These are phyloP conservation scores for Trichocomaceae sp. DNA, from an alignment of 2,329 filamentous ascomycete genomes.

Conservation along the genomic window DNA sequence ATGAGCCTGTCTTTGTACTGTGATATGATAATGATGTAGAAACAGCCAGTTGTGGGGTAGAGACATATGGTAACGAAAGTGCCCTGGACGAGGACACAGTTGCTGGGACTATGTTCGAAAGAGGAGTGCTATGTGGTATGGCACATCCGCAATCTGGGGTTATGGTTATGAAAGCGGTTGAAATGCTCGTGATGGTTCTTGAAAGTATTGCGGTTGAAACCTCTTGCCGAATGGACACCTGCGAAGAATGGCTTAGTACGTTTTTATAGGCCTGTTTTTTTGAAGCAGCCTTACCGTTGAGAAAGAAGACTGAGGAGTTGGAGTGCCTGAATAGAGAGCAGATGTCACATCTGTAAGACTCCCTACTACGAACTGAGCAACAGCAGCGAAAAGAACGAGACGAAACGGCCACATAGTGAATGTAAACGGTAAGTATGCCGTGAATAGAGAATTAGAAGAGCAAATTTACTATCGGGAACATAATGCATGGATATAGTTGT, in stretches of 20 bases:
- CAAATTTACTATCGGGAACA: neutral
- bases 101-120: neutral
- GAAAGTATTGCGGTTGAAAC: neutral
- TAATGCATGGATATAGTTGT: neutral
- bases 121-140: neutral
- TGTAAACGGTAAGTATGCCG: neutral
- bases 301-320: neutral
- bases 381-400: neutral
- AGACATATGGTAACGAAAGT: neutral
- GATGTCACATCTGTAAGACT: neutral
- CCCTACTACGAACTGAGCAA: neutral
- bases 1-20: neutral
- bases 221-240: neutral
- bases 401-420: constrained; percentile 2
- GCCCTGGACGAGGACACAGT: neutral
- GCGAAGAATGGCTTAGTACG: neutral
- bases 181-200: neutral
- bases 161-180: neutral
- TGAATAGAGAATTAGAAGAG: neutral
- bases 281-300: neutral
- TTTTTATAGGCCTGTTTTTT: neutral
- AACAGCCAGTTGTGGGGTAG: neutral
- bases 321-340: neutral
- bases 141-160: constrained; percentile 1
- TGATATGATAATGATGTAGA: neutral